These are phyloP conservation scores for Pelargonium cotyledonis DNA, from an alignment of 441 rosid genomes.

Conservation along the genomic window DNA sequence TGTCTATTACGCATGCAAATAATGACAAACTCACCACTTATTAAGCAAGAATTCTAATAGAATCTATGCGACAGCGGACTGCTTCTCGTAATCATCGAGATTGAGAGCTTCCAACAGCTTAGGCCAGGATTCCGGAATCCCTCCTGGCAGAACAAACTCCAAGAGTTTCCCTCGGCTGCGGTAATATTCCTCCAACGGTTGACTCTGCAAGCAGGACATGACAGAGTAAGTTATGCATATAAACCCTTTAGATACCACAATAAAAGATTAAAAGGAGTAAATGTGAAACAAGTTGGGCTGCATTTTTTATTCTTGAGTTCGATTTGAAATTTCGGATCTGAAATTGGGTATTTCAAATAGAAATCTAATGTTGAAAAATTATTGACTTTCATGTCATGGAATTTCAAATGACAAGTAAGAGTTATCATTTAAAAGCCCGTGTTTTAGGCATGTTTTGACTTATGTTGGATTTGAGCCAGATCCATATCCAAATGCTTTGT, in stretches of 20 bases:
- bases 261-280: no score
- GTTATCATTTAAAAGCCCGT: no score
- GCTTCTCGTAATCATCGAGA: constrained; percentile 55
- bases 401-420: no score
- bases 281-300: no score
- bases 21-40: constrained; percentile 27
- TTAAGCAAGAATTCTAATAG: constrained; percentile 24
- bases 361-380: no score
- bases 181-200: constrained; percentile 58
- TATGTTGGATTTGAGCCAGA: no score
- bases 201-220: constrained; percentile 40
- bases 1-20: constrained; percentile 48
- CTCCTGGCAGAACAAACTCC: constrained; percentile 65
- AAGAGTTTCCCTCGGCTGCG: constrained; percentile 47
- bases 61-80: constrained; percentile 42
- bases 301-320: no score
- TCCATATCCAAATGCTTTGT: no score
- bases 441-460: no score
- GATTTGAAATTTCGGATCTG: no score
- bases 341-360: no score
- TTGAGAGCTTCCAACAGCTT: constrained; percentile 62
- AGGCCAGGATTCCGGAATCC: constrained; percentile 71
- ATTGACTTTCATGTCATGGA: no score
- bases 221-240: constrained; percentile 9
- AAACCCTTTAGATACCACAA: background rate